Base-by-base conservation (phyloP, 768 basidiomycete genomes). In the Termitomyces sp. region DNA sequence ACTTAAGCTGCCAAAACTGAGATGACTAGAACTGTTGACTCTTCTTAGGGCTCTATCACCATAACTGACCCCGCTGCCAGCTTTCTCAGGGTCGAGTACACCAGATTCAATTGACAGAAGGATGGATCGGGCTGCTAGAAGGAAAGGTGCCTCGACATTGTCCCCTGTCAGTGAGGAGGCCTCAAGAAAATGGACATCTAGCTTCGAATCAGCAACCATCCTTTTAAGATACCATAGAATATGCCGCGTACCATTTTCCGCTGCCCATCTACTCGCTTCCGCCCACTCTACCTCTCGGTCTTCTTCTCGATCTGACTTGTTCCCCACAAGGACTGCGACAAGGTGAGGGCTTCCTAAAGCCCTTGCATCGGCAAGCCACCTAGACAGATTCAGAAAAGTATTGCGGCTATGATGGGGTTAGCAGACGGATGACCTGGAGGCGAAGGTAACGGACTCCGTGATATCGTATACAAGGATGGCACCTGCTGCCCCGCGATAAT, bases 251-350 rank as follows among this genome's bases (percentile, higher is more conserved):
- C 94, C 90, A 70, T 98, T 94, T 70, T 95, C 92, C 50, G 94
- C 90, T 20, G 97, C 96, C 94, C 94, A 99, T 67, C 83, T 78
- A 66, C 91, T 93, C 10, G 93, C 97, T 73, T 99, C 97, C 26
- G 88, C 81, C 86, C 92, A 97, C 65, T 96, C 92, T 40, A 99
- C 94, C 71, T 98, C 91, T 53, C 97, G 77, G 52, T 94, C 93
- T 52, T 97, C 95, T 66, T 98, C 96, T 65, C 86, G 80, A 71
- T 99, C 97, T 14, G 90, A 83, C 75, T 99, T 98, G 72, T 94
- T 98, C 48, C 97, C 97, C 20, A 99, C 94, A 16, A 96, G 76
- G 41, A 95, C 91, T 1, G 84, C 84, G 55, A 96, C 92, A 3
- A 98, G 76, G 68, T 98, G 88, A 13, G 94, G 91, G 60, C 93